phyloP scores from a whole-genome alignment of 2,329 filamentous ascomycete genomes.

The Aspergillus bombycis region DNA sequence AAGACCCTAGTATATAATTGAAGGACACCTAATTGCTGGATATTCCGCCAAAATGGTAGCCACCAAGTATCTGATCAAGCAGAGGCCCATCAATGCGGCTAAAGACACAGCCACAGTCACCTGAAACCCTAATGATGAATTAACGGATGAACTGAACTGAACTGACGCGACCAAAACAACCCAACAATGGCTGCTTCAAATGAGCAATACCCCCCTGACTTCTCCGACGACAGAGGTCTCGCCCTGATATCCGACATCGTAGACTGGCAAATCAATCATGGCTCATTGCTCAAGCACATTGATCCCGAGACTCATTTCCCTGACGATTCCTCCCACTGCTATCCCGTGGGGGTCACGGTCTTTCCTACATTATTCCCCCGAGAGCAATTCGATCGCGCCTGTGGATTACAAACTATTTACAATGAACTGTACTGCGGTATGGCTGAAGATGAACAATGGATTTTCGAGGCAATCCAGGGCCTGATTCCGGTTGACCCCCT shows the following conservation, averaged over 20 bases:
- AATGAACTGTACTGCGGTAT: slow-evolving; percentile 57
- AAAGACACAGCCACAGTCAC: not conserved
- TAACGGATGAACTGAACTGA: not conserved
- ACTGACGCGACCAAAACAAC: not conserved
- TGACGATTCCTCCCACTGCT: slow-evolving; percentile 36
- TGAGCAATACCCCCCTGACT: slow-evolving; percentile 21
- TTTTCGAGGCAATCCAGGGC: slow-evolving; percentile 34
- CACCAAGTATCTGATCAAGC: not conserved
- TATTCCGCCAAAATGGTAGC: not conserved
- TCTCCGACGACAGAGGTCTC: slow-evolving; percentile 43
- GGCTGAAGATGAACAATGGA: slow-evolving; percentile 48
- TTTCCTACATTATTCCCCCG: slow-evolving; percentile 41
- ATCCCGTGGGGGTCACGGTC: slow-evolving; percentile 38
- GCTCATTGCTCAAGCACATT: slow-evolving; percentile 43
- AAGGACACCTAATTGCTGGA: not conserved
- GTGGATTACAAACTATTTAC: slow-evolving; percentile 63
- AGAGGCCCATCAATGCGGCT: not conserved
- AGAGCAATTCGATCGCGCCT: slow-evolving; percentile 45
- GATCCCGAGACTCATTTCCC: slow-evolving; percentile 29
- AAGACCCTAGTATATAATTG: not conserved
- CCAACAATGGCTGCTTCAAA: not conserved
- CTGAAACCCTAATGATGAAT: not conserved
- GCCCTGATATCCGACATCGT: slow-evolving; percentile 37
- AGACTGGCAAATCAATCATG: slow-evolving; percentile 49
- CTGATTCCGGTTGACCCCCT: slow-evolving; percentile 40